A percentile compares a stretch with the other conserved stretches of the same genome.
Conservation (phyloP, 805 yeast species). For the Kazachstania martiniae region DNA sequence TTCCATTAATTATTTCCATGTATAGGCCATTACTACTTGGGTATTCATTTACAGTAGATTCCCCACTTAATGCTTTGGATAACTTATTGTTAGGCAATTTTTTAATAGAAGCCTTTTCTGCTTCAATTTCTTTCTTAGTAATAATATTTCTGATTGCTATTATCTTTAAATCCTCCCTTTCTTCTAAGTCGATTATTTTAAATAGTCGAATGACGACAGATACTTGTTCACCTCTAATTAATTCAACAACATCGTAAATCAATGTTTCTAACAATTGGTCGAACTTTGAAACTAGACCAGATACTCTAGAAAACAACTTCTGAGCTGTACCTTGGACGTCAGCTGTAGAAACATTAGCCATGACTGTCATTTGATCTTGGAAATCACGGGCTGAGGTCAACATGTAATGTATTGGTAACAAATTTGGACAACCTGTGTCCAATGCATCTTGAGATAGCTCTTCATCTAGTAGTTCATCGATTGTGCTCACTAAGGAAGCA, state of each 20-base stretch:
- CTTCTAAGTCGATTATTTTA: constrained; percentile 72
- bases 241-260: constrained; percentile 62
- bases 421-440: constrained; percentile 38
- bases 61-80: constrained; percentile 9
- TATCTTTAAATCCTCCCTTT: constrained; percentile 59
- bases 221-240: constrained; percentile 55
- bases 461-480: constrained; percentile 43
- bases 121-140: constrained; percentile 23
- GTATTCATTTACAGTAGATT: constrained; percentile 7
- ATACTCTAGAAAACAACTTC: constrained; percentile 27
- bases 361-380: constrained; percentile 57
- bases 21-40: constrained; percentile 26
- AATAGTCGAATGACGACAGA: constrained; percentile 61
- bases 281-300: constrained; percentile 42
- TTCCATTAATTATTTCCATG: constrained; percentile 33
- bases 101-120: constrained; percentile 19
- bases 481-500: constrained; percentile 36
- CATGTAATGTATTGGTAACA: constrained; percentile 58
- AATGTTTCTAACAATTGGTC: constrained; percentile 53
- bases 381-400: constrained; percentile 67
- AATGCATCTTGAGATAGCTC: constrained; percentile 26
- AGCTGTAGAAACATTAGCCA: constrained; percentile 42
- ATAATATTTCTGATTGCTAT: constrained; percentile 26
- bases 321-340: constrained; percentile 61
- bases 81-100: constrained; percentile 19